phyloP scores from a whole-genome alignment of 768 basidiomycete species.

The Leccinum subgranulosum region DNA sequence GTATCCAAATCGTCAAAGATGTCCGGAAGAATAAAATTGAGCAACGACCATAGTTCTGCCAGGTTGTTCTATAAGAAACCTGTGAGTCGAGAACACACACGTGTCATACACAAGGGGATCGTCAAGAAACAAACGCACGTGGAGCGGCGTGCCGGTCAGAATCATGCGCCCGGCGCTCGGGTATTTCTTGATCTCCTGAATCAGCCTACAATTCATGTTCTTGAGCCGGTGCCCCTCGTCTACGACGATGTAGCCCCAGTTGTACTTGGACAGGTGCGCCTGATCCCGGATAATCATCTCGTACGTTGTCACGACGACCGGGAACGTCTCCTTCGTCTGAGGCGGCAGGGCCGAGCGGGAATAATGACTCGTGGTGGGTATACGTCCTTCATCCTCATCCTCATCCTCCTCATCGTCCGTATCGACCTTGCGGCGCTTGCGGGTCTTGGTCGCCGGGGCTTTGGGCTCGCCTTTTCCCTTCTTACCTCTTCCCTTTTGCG shows the following conservation, averaged over 20 bases:
- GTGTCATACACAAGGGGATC: neutral
- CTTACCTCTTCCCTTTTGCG: conserved; percentile 19
- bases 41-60: conserved; percentile 88
- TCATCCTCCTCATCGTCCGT: conserved; percentile 11
- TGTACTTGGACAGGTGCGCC: conserved; percentile 57
- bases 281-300: conserved; percentile 90
- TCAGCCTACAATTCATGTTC: conserved; percentile 88
- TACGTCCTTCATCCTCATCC: conserved; percentile 13
- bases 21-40: conserved; percentile 94
- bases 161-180: conserved; percentile 84
- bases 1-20: conserved; percentile 87
- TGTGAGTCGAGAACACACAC: neutral
- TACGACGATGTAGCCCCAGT: conserved; percentile 93
- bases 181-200: conserved; percentile 88
- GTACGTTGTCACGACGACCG: conserved; percentile 87
- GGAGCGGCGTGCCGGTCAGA: conserved; percentile 92
- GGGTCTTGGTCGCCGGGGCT: conserved; percentile 6
- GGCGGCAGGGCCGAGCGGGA: conserved; percentile 6
- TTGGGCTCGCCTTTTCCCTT: conserved; percentile 5
- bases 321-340: conserved; percentile 47
- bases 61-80: conserved; percentile 85
- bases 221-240: conserved; percentile 95
- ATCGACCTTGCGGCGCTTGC: conserved; percentile 21
- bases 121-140: conserved; percentile 53
- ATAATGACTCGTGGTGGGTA: conserved; percentile 18